Conservation (phyloP, 176 grass and related monocot genomes). For the Aegilops umbellulata region DNA sequence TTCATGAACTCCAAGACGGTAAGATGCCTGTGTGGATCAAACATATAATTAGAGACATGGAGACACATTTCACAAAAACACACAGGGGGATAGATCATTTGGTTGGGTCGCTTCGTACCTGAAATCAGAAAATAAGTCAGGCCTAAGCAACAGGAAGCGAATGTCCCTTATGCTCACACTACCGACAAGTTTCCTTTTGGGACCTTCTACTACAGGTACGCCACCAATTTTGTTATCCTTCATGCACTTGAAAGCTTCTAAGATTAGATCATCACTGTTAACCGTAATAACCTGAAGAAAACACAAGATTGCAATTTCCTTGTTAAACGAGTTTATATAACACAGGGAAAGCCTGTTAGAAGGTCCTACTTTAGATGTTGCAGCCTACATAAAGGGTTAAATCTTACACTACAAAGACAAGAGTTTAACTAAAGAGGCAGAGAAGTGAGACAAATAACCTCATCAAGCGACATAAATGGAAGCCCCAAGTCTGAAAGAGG, state of each 20-base stretch:
- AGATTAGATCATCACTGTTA: slow-evolving; percentile 70
- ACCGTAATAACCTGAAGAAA: slow-evolving; percentile 76
- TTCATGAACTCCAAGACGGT: slow-evolving; percentile 79
- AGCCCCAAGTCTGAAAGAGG: slow-evolving; percentile 85
- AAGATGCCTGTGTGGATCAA: slow-evolving; percentile 42
- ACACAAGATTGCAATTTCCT: slow-evolving; percentile 18
- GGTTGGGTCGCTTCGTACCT: slow-evolving; percentile 42
- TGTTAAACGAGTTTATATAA: neutral
- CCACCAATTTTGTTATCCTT: slow-evolving; percentile 81
- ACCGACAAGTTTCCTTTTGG: slow-evolving; percentile 68
- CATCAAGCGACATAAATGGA: slow-evolving; percentile 86
- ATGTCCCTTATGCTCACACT: slow-evolving; percentile 79
- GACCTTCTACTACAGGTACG: slow-evolving; percentile 74
- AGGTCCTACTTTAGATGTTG: neutral
- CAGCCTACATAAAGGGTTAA: neutral
- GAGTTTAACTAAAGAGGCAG: slow-evolving; percentile 13
- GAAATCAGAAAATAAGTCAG: slow-evolving; percentile 74
- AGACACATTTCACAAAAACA: neutral
- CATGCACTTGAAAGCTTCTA: slow-evolving; percentile 92
- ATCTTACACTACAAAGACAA: neutral
- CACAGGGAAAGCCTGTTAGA: neutral
- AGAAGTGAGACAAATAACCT: slow-evolving; percentile 56
- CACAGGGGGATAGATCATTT: neutral
- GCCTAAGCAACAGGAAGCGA: slow-evolving; percentile 76
- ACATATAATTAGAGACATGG: neutral